Base-by-base conservation (phyloP, 23 red algal species). In the Gracilariopsis chorda region DNA sequence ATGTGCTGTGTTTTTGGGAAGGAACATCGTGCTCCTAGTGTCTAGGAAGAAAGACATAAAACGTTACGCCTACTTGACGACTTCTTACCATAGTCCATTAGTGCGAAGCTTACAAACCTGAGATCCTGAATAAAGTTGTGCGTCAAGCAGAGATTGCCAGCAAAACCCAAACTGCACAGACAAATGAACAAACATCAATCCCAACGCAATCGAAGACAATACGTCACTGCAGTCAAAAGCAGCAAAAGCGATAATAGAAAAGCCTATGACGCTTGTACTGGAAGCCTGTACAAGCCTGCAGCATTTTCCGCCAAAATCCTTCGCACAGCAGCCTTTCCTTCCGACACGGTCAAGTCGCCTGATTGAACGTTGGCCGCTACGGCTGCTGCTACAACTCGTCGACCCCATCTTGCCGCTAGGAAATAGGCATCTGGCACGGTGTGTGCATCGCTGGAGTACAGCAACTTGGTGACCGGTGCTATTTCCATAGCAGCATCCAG, bases 291-390 rank as follows among this genome's bases (percentile, higher is more conserved):
- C 69, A 89, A 73, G 9, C 49, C 41, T 12, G 78, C 55, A 30
- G 69, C 72, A 49, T 89, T 89, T 3, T 89, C 85, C 32, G 85
- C 85, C 24, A 89, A 69, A 61, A 89, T 89, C 45, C 53, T 77
- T 19, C 85, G 69, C 19, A 89, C 58, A 0, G 85, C 85, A 46
- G 64, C 30, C 43, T 77, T 89, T 37, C 51, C 85, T 57, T 89
- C 85, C 39, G 52, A 36, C 48, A 89, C 40, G 39, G 65, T 77
- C 69, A 89, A 58, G 68, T 89, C 85, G 16, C 85, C 85, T 21
- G 68, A 37, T 21, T 55, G 34, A 0, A 89, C 85, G 30, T 48
- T 51, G 35, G 85, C 85, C 14, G 85, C 51, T 64, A 78, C 70
- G 13, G 35, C 85, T 11, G 65, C 85, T 2, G 85, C 72, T 47